A percentile compares a stretch with the other conserved stretches of the same genome.
Conservation (phyloP, 192 early-diverging fungal species). For the Backusella westeae region DNA sequence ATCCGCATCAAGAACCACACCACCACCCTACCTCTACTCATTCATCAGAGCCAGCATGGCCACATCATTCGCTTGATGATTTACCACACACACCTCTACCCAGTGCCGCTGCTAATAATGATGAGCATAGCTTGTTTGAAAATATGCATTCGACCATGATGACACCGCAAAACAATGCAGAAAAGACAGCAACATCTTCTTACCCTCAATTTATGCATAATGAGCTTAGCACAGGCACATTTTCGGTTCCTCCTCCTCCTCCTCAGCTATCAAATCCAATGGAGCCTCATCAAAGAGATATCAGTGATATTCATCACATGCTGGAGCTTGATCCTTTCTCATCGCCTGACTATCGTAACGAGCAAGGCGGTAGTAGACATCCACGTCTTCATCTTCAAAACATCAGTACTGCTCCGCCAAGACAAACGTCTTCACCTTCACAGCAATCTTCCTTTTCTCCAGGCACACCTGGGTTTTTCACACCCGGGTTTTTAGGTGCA, state of each 20-base stretch:
- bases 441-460: constrained; percentile 33
- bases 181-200: neutral
- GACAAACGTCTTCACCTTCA: constrained; percentile 5
- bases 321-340: constrained; percentile 7
- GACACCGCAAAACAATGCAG: neutral
- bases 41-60: neutral
- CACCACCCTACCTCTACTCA: neutral
- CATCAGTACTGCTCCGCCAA: neutral
- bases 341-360: neutral
- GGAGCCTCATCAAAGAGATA: constrained; percentile 6
- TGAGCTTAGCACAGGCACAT: neutral
- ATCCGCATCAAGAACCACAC: neutral
- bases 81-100: neutral
- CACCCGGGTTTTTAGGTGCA: constrained; percentile 67
- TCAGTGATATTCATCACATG: neutral
- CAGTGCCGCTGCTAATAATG: neutral
- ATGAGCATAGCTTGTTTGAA: neutral
- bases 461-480: constrained; percentile 66
- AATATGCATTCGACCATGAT: constrained; percentile 4
- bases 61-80: neutral
- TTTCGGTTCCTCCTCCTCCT: neutral
- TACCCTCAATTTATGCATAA: neutral
- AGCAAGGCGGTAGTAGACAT: neutral
- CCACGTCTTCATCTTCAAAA: neutral
- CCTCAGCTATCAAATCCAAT: neutral